phyloP scores from a whole-genome alignment of 805 yeast genomes.

The Metschnikowia vanudenii region DNA sequence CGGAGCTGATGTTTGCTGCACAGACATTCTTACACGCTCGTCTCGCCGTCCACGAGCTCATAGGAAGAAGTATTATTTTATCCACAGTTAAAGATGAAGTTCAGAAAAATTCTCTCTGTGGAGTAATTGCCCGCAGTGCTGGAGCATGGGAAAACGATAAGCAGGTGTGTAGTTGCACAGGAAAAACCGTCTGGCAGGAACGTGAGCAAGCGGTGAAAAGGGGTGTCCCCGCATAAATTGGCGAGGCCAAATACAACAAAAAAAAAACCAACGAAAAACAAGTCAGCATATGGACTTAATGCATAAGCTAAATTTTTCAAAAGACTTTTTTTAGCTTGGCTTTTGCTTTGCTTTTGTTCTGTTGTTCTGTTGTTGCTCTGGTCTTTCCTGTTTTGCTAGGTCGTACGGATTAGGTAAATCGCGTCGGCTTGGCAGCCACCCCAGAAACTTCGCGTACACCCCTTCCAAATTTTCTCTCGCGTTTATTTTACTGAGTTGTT shows the following conservation, averaged over 20 bases:
- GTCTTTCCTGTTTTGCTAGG: no score
- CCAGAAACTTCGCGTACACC: no score
- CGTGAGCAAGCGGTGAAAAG: conserved; percentile 67
- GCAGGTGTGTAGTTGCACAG: conserved; percentile 90
- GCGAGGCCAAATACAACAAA: neutral
- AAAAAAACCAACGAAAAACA: no score
- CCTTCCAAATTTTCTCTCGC: no score
- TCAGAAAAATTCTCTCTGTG: conserved; percentile 54
- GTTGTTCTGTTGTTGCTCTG: no score
- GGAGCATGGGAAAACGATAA: conserved; percentile 97
- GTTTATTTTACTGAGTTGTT: no score
- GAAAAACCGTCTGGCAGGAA: conserved; percentile 96
- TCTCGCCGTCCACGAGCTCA: conserved; percentile 54
- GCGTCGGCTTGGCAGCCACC: no score
- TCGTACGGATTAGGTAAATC: no score
- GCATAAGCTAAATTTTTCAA: no score
- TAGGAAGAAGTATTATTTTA: conserved; percentile 66
- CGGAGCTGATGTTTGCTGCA: conserved; percentile 27
- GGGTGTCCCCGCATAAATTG: conserved; percentile 43
- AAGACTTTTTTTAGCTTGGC: no score
- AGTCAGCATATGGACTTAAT: no score
- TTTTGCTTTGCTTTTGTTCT: no score
- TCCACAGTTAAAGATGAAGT: conserved; percentile 40
- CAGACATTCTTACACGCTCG: conserved; percentile 42
- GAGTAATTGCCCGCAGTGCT: conserved; percentile 94